These are phyloP conservation scores for Tulasnella sp. DNA, from an alignment of 768 basidiomycete species.

Conservation along the genomic window DNA sequence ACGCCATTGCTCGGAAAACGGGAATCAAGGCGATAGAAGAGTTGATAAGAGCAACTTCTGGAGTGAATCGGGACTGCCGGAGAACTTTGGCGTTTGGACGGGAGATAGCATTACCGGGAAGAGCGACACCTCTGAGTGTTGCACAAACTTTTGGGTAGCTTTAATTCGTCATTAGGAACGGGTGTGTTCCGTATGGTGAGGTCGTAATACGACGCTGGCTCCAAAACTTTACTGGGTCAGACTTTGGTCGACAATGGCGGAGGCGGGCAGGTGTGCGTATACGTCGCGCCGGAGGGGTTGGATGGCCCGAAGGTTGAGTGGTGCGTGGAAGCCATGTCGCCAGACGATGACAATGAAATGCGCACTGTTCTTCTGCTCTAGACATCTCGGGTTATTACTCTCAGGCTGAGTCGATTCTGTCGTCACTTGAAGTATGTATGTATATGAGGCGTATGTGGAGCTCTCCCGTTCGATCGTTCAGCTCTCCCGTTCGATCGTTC, in stretches of 20 bases:
- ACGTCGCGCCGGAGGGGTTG: too few relatives aligned
- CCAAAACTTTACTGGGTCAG: neutral
- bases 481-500: too few relatives aligned
- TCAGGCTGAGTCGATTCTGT: too few relatives aligned
- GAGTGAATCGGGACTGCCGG: neutral
- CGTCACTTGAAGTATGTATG: too few relatives aligned
- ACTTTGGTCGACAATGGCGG: neutral
- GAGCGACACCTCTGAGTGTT: neutral
- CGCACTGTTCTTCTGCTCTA: too few relatives aligned
- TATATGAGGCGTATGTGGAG: too few relatives aligned
- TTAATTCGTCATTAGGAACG: neutral
- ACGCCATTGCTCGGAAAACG: neutral
- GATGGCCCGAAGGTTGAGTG: neutral
- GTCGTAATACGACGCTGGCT: neutral
- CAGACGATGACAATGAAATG: too few relatives aligned
- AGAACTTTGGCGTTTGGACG: neutral
- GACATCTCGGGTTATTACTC: too few relatives aligned
- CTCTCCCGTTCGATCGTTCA: too few relatives aligned
- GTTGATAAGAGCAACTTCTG: neutral
- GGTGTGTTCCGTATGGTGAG: neutral
- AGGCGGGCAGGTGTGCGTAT: neutral
- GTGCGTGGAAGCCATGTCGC: too few relatives aligned
- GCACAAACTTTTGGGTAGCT: neutral
- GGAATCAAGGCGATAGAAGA: neutral
- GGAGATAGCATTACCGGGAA: neutral